Conservation (phyloP, 179 eudicot genomes). For the Corrigiola litoralis region DNA sequence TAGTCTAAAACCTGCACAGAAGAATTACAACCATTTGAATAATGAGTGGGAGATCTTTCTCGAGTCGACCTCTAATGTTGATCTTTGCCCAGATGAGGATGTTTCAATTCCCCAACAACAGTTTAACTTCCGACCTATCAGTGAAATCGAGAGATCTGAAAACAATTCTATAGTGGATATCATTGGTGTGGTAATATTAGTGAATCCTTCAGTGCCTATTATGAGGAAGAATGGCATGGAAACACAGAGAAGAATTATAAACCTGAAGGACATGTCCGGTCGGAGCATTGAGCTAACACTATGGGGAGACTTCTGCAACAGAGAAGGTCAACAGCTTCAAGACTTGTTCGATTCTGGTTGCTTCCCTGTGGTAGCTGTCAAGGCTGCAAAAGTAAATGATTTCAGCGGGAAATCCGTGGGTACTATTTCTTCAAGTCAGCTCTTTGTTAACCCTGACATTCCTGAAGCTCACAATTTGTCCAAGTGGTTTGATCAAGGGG, state of each 20-base stretch:
- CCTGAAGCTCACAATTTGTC: constrained; percentile 58
- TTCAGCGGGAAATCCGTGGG: constrained; percentile 90
- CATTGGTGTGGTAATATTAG: constrained; percentile 65
- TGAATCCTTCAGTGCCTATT: constrained; percentile 85
- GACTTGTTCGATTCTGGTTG: constrained; percentile 62
- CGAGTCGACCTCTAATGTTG: constrained; percentile 79
- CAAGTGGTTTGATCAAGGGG: constrained; percentile 73
- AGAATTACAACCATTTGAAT: constrained; percentile 83
- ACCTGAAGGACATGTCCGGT: constrained; percentile 77
- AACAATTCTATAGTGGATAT: constrained; percentile 78
- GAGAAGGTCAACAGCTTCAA: constrained; percentile 85
- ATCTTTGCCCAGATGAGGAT: constrained; percentile 91
- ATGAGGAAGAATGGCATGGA: constrained; percentile 97
- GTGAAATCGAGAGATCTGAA: constrained; percentile 72
- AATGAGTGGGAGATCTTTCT: constrained; percentile 96
- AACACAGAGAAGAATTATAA: constrained; percentile 76
- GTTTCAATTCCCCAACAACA: constrained; percentile 83
- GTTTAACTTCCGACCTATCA: constrained; percentile 72
- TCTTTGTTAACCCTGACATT: constrained; percentile 76
- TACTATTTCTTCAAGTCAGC: constrained; percentile 83
- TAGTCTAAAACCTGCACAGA: constrained; percentile 73
- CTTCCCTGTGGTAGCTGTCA: constrained; percentile 81
- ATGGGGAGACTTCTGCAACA: constrained; percentile 96
- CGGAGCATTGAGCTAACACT: constrained; percentile 78
- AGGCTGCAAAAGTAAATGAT: constrained; percentile 90